These are phyloP conservation scores for Scheffersomyces illinoinensis DNA, from an alignment of 1,139 yeast species.

Conservation along the genomic window DNA sequence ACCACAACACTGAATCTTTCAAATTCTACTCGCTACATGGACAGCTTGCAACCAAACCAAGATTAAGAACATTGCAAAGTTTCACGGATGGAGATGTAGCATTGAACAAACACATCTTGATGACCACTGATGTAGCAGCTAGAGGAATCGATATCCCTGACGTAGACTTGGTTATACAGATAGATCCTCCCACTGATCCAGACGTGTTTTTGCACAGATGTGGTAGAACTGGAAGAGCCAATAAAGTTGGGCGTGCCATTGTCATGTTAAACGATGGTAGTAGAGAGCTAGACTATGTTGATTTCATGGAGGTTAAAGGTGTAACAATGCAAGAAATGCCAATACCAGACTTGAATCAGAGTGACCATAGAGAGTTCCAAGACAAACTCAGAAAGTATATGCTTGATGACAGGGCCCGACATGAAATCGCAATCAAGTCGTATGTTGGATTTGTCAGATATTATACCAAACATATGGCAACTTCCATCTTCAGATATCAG, in stretches of 20 bases:
- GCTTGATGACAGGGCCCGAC: conserved; percentile 70
- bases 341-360: conserved; percentile 20
- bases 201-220: conserved; percentile 91
- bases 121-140: conserved; percentile 89
- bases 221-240: conserved; percentile 96
- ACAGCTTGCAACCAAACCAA: conserved; percentile 70
- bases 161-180: conserved; percentile 82
- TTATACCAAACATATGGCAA: conserved; percentile 88
- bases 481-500: conserved; percentile 80
- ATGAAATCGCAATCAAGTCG: conserved; percentile 76
- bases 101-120: conserved; percentile 55
- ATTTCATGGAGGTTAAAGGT: conserved; percentile 76
- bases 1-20: conserved; percentile 20
- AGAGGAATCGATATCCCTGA: conserved; percentile 93
- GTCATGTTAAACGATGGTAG: conserved; percentile 64
- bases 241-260: conserved; percentile 76
- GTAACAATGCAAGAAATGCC: conserved; percentile 49
- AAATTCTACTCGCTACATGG: conserved; percentile 79
- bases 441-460: conserved; percentile 83
- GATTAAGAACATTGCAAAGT: conserved; percentile 65
- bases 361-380: conserved; percentile 26
- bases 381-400: conserved; percentile 55
- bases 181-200: conserved; percentile 92
- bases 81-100: conserved; percentile 52
- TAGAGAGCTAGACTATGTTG: conserved; percentile 79